Evolutionary conservation across 805 yeast species (phyloP).

Genomic region (Lachancea thermotolerans): DNA sequence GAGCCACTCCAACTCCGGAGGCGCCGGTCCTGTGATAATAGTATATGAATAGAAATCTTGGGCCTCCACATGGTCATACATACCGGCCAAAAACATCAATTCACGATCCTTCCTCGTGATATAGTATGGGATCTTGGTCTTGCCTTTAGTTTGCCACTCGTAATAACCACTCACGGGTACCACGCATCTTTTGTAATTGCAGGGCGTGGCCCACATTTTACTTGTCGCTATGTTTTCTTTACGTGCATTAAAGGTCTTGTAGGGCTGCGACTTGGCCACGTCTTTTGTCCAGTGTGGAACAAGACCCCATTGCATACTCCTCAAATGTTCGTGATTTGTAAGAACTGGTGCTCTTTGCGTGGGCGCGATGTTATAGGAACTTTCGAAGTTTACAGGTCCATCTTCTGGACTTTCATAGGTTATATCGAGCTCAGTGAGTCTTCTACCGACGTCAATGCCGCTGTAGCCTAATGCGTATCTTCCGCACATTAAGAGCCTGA

Average conservation of each 20-base stretch:
- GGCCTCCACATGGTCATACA: slow-evolving; percentile 33
- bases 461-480: slow-evolving; percentile 43
- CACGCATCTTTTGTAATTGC: slow-evolving; percentile 53
- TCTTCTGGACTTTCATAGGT: too few relatives aligned
- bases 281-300: slow-evolving; percentile 60
- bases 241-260: slow-evolving; percentile 68
- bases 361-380: slow-evolving; percentile 57
- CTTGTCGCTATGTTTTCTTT: slow-evolving; percentile 48
- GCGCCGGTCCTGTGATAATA: slow-evolving; percentile 68
- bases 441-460: slow-evolving; percentile 17
- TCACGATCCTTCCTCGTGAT: slow-evolving; percentile 46
- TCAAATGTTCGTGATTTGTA: slow-evolving; percentile 23
- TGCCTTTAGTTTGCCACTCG: slow-evolving; percentile 55
- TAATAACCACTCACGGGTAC: slow-evolving; percentile 79
- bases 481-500: slow-evolving; percentile 46
- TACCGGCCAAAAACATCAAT: slow-evolving; percentile 61
- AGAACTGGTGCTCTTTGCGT: slow-evolving; percentile 43
- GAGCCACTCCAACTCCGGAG: slow-evolving; percentile 53
- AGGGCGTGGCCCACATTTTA: slow-evolving; percentile 51
- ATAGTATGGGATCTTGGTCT: slow-evolving; percentile 56
- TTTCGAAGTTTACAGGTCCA: background rate
- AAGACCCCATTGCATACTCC: slow-evolving; percentile 75
- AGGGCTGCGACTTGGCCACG: slow-evolving; percentile 26
- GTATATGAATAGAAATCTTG: slow-evolving; percentile 44
- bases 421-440: background rate